These are phyloP conservation scores for Clavariopsis aquatica DNA, from an alignment of 495 filamentous ascomycete species.

Conservation along the genomic window DNA sequence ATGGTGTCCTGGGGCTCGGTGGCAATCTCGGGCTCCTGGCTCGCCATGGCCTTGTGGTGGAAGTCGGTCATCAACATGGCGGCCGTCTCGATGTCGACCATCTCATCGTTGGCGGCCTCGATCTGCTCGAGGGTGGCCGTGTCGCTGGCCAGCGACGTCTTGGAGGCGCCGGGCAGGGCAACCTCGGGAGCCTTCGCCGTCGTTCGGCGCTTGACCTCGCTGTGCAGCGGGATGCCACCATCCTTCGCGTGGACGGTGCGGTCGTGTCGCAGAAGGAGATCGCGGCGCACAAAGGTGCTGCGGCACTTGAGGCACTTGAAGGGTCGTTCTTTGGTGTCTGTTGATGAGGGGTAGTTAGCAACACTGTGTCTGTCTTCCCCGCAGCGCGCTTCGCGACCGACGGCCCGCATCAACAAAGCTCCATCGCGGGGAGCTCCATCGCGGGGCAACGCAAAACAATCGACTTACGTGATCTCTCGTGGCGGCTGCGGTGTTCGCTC, in stretches of 20 bases:
- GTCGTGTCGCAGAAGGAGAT: slow-evolving; percentile 94
- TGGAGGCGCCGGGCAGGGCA: slow-evolving; percentile 66
- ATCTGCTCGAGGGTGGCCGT: slow-evolving; percentile 90
- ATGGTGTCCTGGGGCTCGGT: slow-evolving; percentile 65
- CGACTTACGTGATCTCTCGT: slow-evolving; percentile 96
- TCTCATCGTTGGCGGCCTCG: slow-evolving; percentile 88
- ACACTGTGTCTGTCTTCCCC: slow-evolving; percentile 27
- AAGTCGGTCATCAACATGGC: slow-evolving; percentile 99
- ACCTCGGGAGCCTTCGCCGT: slow-evolving; percentile 67
- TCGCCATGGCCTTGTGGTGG: slow-evolving; percentile 91
- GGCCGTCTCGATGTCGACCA: slow-evolving; percentile 96
- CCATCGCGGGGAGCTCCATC: slow-evolving; percentile 8
- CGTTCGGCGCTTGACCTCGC: slow-evolving; percentile 87
- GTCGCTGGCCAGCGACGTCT: slow-evolving; percentile 81
- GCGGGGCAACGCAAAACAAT: slow-evolving; percentile 8
- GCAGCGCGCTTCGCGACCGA: slow-evolving; percentile 27
- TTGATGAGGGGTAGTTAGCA: slow-evolving; percentile 39
- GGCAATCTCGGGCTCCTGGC: slow-evolving; percentile 65
- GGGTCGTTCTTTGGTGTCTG: slow-evolving; percentile 97
- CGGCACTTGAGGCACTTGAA: slow-evolving; percentile 98
- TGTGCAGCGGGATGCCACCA: slow-evolving; percentile 91
- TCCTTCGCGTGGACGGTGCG: slow-evolving; percentile 98
- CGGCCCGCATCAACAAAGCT: slow-evolving; percentile 33
- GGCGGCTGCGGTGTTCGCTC: slow-evolving; percentile 94
- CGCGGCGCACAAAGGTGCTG: slow-evolving; percentile 97